Base-by-base conservation (phyloP, 1,284 basidiomycete genomes). In the Exobasidium rhododendri region DNA sequence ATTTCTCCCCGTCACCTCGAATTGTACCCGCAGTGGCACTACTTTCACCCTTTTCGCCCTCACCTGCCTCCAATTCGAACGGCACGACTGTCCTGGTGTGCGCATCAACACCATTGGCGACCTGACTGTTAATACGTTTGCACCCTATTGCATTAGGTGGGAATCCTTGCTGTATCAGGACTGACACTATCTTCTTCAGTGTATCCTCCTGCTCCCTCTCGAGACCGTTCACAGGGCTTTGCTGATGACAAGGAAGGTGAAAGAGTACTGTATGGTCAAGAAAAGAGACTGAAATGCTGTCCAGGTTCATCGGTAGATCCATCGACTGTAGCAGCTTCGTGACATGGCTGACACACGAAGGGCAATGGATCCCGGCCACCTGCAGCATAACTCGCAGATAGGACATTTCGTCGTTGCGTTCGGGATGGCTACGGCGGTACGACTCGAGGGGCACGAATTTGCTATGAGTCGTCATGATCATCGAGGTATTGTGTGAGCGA, bases 281-380 rank as follows among this genome's bases (percentile, higher is more conserved):
- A 26, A 80, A 73, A 3, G 80, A 79, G 30, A 81, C 73, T 45
- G 71, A 63, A 10, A 81, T 66, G 6, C 46, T 50, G 45, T 71
- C 40, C 49, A 46, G 30, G 24, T 63, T 10, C 10, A 55, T 20
- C 43, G 58, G n/a, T 40, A 40, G 35, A 7, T 40, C 10, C 30
- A 56, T 29, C 26, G 55, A 29, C 22, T 61, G 7, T 24, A 81
- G 69, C 17, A 82, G 74, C 17, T 50, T 45, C 6, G 63, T 65
- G 67, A 83, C 81, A 45, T 76, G 66, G 1, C 79, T 75, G 55
- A 80, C 77, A 71, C 82, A 83, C 6, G 80, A 80, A 10, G 82
- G 81, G 63, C 82, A 83, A 70, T 83, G 75, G 7, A 76, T 66
- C 11, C 35, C 20, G n/a, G 55, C 35, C 10, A 56, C 43, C 17